phyloP scores from a whole-genome alignment of 1,139 yeast genomes.

The Keqinozyma sinolaborantium region DNA sequence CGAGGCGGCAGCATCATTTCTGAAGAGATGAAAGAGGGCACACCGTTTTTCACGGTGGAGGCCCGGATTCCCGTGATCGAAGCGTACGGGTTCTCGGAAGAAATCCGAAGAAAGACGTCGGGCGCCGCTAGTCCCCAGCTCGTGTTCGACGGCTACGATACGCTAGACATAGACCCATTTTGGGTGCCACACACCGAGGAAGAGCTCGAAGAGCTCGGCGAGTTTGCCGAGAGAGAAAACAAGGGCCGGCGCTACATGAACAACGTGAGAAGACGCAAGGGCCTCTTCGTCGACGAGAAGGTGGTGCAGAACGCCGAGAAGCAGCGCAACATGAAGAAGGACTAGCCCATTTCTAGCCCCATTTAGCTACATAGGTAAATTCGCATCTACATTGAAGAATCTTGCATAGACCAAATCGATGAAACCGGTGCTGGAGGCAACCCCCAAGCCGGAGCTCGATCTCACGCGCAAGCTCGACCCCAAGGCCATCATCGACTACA shows the following conservation, averaged over 20 bases:
- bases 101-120: constrained; percentile 85
- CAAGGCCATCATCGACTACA: neutral
- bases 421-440: too few relatives aligned
- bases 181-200: constrained; percentile 99
- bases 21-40: constrained; percentile 97
- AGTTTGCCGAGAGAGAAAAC: constrained; percentile 88
- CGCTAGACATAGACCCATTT: constrained; percentile 89
- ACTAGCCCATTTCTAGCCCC: too few relatives aligned
- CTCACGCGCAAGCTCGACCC: neutral
- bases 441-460: too few relatives aligned
- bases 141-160: constrained; percentile 84
- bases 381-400: too few relatives aligned
- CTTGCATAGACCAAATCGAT: too few relatives aligned
- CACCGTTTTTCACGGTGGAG: constrained; percentile 86
- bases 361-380: too few relatives aligned
- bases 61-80: constrained; percentile 92
- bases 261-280: constrained; percentile 77
- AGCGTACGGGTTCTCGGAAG: constrained; percentile 96
- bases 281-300: constrained; percentile 85
- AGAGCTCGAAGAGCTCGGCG: constrained; percentile 91
- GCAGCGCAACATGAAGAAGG: constrained; percentile 78
- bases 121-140: constrained; percentile 98
- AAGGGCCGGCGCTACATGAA: constrained; percentile 86
- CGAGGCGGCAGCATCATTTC: constrained; percentile 81
- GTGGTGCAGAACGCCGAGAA: constrained; percentile 89